Evolutionary conservation across 176 grass and related monocot genomes (phyloP), one percentile per base, ranked within the genome.

Genomic region (Aegilops umbellulata): DNA sequence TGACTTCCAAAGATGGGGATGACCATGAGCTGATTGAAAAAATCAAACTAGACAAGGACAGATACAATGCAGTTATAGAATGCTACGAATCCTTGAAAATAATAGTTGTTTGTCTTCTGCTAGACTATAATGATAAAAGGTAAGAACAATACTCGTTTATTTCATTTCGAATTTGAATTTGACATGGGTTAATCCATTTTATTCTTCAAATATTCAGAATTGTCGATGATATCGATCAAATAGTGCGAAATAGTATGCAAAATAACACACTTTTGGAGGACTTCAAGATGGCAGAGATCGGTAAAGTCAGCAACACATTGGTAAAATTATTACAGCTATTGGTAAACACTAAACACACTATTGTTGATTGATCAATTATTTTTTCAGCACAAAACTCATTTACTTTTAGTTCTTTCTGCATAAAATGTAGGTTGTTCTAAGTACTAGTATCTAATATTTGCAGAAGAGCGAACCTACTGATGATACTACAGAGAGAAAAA

Each of bases 61-160:
- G 90, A 91, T 86, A 73, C 82, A 79, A 82, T 80, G 90, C 93
- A 77, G 85, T 95, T 49, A 90, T 86, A 81, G 93, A 95, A 88
- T 95, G 90, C 80, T 95, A 90, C 2, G 68, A 92, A 29, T 88
- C 90, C 72, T 83, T 95, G 76, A 88, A 58, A 77, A 77, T 81
- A 42, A 90, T 92, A 78, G 83, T 95, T 68, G 29, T 10, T 32
- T 70, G n/a, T 35, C 82, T 95, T 88, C 60, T 95, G 77, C 3
- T 34, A 44, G 90, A 92, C 41, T 24, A 83, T 15, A 64, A 84
- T 15, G 90, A 95, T 69, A 74, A 15, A 26, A 42, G n/a, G 90
- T 95, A 92, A 86, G 44, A 77, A 55, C 31, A 19, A 86, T 83
- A 60, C 73, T 51, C 77, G 16, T 31, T 77, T 62, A 72, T 81